These are phyloP conservation scores for Boechera retrofracta DNA, from an alignment of 345 rosid species.

Conservation along the genomic window DNA sequence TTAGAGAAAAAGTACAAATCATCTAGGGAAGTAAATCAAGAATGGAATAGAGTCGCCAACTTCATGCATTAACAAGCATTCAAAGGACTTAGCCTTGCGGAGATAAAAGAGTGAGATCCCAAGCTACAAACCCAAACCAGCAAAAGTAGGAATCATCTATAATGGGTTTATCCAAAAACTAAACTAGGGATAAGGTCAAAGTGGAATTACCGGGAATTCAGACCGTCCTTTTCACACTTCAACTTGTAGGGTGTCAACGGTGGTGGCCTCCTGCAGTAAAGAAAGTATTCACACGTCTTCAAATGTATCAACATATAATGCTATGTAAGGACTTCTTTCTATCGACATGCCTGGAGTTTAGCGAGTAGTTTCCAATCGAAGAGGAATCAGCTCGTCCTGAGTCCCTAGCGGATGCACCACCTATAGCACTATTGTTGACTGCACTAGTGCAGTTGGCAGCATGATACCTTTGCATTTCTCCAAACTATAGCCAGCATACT, in stretches of 20 bases:
- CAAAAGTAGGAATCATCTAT: not conserved
- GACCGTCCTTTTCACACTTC: slow-evolving; percentile 90
- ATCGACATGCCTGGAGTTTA: slow-evolving; percentile 72
- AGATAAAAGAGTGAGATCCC: slow-evolving; percentile 21
- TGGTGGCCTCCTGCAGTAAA: slow-evolving; percentile 71
- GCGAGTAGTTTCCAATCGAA: slow-evolving; percentile 62
- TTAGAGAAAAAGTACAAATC: slow-evolving; percentile 33
- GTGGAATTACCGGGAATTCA: slow-evolving; percentile 77
- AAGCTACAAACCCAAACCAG: slow-evolving; percentile 26
- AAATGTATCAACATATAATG: slow-evolving; percentile 34
- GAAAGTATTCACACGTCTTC: slow-evolving; percentile 29
- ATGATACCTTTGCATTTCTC: slow-evolving; percentile 99
- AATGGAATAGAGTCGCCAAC: slow-evolving; percentile 30
- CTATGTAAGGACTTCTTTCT: slow-evolving; percentile 18
- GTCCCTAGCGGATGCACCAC: slow-evolving; percentile 84
- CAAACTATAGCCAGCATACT: slow-evolving; percentile 85
- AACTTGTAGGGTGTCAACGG: slow-evolving; percentile 76
- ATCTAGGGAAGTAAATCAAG: slow-evolving; percentile 24
- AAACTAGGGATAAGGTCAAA: slow-evolving; percentile 19
- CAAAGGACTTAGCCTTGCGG: slow-evolving; percentile 24
- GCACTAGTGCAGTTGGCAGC: slow-evolving; percentile 90
- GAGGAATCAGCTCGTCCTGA: slow-evolving; percentile 77
- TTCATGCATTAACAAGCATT: slow-evolving; percentile 26
- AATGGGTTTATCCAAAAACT: not conserved
- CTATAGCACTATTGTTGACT: slow-evolving; percentile 80